phyloP scores from a whole-genome alignment of 345 rosid species.

The Chamaenerion angustifolium region DNA sequence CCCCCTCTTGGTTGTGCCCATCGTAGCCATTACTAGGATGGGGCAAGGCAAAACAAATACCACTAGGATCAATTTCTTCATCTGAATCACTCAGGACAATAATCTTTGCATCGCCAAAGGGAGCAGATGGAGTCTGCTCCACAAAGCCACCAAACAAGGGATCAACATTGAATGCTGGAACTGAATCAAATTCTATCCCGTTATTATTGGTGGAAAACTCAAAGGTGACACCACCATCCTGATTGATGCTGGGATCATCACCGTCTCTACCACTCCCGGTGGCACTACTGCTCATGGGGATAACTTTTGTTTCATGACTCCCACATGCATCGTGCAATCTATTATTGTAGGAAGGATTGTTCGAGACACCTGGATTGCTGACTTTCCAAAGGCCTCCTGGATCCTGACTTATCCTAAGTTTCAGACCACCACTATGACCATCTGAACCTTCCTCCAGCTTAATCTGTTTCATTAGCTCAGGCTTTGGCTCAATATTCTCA shows the following conservation, averaged over 20 bases:
- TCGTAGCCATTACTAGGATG: constrained; percentile 36
- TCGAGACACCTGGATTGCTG: constrained; percentile 56
- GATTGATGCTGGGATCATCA: constrained; percentile 90
- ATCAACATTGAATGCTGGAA: constrained; percentile 45
- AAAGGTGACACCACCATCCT: constrained; percentile 51
- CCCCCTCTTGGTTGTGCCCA: constrained; percentile 25
- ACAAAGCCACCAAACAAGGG: constrained; percentile 28
- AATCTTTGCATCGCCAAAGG: constrained; percentile 43
- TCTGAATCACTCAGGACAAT: constrained; percentile 92
- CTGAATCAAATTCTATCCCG: constrained; percentile 71
- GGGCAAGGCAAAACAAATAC: constrained; percentile 12
- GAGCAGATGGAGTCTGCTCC: constrained; percentile 37
- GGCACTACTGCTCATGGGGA: constrained; percentile 89
- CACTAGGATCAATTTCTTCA: constrained; percentile 41
- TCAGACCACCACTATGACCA: constrained; percentile 46
- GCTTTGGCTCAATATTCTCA: constrained; percentile 28
- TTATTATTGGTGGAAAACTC: constrained; percentile 29
- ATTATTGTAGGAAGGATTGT: constrained; percentile 43
- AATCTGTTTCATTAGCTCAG: constrained; percentile 35
- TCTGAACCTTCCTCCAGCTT: constrained; percentile 75
- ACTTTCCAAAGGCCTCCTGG: constrained; percentile 77
- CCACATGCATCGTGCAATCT: constrained; percentile 40
- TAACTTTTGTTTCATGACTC: constrained; percentile 33
- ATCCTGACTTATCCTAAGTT: constrained; percentile 82
- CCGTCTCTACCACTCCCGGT: constrained; percentile 88